Percentiles rank a stretch among this genome's conserved stretches.
phyloP scores from a whole-genome alignment of 768 basidiomycete genomes.

The Boletus subcaerulescens region DNA sequence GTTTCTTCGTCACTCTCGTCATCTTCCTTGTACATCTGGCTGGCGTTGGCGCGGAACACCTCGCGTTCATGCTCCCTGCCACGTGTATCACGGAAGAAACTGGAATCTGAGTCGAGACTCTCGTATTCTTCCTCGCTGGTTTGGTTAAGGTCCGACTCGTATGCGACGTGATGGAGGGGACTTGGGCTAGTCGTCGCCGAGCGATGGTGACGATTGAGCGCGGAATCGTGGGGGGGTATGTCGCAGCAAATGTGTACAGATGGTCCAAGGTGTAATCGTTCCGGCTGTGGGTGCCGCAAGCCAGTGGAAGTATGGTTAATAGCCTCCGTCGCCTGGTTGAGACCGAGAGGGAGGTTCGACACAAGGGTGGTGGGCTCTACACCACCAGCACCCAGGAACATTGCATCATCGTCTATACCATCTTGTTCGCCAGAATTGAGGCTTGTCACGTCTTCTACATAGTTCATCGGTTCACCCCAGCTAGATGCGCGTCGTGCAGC shows the following conservation, averaged over 20 bases:
- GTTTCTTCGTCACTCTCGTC: slow-evolving; percentile 38
- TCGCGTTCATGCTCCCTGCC: slow-evolving; percentile 21
- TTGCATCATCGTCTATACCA: slow-evolving; percentile 48
- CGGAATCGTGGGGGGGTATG: slow-evolving; percentile 20
- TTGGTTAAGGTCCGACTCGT: slow-evolving; percentile 30
- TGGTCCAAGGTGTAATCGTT: slow-evolving; percentile 23
- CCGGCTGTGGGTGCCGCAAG: slow-evolving; percentile 32
- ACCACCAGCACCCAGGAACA: slow-evolving; percentile 52
- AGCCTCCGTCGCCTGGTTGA: slow-evolving; percentile 24
- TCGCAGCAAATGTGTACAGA: slow-evolving; percentile 25
- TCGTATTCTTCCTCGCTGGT: slow-evolving; percentile 33
- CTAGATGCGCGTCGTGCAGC: slow-evolving; percentile 61
- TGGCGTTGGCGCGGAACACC: slow-evolving; percentile 30
- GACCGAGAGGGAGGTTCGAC: slow-evolving; percentile 35
- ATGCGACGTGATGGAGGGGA: slow-evolving; percentile 37
- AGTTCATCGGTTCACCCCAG: slow-evolving; percentile 53
- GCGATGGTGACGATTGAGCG: slow-evolving; percentile 25
- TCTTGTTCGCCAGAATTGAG: slow-evolving; percentile 46
- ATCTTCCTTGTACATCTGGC: slow-evolving; percentile 32
- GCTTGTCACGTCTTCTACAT: slow-evolving; percentile 41
- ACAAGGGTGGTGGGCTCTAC: slow-evolving; percentile 34
- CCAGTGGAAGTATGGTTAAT: slow-evolving; percentile 15
- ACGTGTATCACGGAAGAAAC: slow-evolving; percentile 33
- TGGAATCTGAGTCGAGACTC: slow-evolving; percentile 32
- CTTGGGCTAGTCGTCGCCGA: slow-evolving; percentile 37